These are phyloP conservation scores for Mitragyna speciosa DNA, from an alignment of 257 asterid species.

Conservation along the genomic window DNA sequence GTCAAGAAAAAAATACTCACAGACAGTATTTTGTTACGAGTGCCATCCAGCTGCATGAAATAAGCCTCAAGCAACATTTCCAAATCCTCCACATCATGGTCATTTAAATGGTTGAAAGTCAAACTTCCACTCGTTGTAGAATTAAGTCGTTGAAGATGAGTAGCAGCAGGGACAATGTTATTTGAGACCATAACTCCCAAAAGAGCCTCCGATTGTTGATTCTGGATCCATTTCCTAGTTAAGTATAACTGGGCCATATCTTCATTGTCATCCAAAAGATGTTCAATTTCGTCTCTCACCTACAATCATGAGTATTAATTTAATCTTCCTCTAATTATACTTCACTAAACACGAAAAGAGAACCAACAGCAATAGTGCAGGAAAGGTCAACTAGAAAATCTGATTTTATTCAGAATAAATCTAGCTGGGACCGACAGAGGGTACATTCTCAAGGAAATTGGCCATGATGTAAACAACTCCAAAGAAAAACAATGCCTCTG, in stretches of 20 bases:
- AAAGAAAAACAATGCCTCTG: background rate
- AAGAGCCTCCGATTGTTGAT: slow-evolving; percentile 68
- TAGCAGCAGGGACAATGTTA: slow-evolving; percentile 44
- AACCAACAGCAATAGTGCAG: background rate
- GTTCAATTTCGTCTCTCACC: slow-evolving; percentile 99
- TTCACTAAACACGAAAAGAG: background rate
- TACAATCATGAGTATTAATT: slow-evolving; percentile 30
- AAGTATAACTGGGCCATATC: slow-evolving; percentile 92
- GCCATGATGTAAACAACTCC: background rate
- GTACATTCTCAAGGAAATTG: too few relatives aligned
- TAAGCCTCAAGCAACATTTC: slow-evolving; percentile 99
- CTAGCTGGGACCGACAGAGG: background rate
- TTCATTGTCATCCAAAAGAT: slow-evolving; percentile 91
- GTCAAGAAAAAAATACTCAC: slow-evolving; percentile 44
- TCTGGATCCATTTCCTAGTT: slow-evolving; percentile 82
- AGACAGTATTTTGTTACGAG: slow-evolving; percentile 94
- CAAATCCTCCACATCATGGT: slow-evolving; percentile 86
- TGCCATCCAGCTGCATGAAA: slow-evolving; percentile 96
- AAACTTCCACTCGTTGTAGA: slow-evolving; percentile 77
- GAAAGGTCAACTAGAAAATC: background rate
- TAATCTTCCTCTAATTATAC: slow-evolving; percentile 11
- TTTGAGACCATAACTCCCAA: slow-evolving; percentile 49
- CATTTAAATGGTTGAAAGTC: slow-evolving; percentile 61
- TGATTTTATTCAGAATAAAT: background rate
- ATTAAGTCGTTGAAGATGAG: slow-evolving; percentile 64